Evolutionary conservation across 1,139 yeast species (phyloP).

Genomic region (Yamadazyma conglobata): DNA sequence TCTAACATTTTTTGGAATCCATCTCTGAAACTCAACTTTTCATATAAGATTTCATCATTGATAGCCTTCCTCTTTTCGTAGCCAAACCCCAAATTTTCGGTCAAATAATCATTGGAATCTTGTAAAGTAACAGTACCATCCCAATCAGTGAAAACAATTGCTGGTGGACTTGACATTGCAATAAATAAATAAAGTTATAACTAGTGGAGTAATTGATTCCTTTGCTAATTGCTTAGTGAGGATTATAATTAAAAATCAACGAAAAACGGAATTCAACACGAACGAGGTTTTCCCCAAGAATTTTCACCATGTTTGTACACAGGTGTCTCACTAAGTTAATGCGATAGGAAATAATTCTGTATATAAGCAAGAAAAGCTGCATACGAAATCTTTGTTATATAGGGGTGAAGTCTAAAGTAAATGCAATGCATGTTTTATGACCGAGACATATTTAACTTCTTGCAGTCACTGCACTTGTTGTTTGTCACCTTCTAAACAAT

Average conservation of each 20-base stretch:
- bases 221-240: background rate
- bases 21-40: constrained; percentile 67
- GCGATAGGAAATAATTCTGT: background rate
- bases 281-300: constrained; percentile 1
- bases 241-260: background rate
- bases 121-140: constrained; percentile 93
- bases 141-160: constrained; percentile 93
- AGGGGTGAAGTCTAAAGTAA: too few species aligned
- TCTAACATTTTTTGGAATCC: constrained; percentile 84
- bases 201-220: background rate
- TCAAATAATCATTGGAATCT: constrained; percentile 88
- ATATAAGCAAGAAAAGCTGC: too few species aligned
- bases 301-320: background rate
- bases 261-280: too few species aligned
- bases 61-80: constrained; percentile 58
- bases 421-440: too few species aligned
- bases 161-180: constrained; percentile 29
- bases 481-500: too few species aligned
- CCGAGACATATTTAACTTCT: too few species aligned
- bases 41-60: constrained; percentile 71
- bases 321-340: background rate
- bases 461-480: too few species aligned
- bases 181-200: background rate
- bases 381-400: too few species aligned
- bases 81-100: constrained; percentile 90